Evolutionary conservation across 2,329 filamentous ascomycete species (phyloP).

Genomic region (Diaporthe nobilis): DNA sequence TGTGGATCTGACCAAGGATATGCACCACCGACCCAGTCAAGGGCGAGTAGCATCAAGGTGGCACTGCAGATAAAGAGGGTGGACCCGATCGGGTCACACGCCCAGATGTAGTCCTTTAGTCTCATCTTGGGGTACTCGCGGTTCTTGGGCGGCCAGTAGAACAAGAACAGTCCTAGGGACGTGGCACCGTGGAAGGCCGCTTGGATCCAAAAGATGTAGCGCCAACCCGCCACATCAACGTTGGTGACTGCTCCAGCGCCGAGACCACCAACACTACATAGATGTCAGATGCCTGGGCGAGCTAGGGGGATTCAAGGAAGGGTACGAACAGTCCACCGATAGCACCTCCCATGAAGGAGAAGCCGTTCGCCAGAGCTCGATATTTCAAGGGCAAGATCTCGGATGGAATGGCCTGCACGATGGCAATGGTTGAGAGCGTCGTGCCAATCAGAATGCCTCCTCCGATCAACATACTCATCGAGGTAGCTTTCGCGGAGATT

Average conservation of each 20-base stretch:
- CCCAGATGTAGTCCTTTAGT: constrained; percentile 59
- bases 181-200: constrained; percentile 66
- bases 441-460: constrained; percentile 70
- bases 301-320: neutral
- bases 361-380: constrained; percentile 68
- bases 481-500: constrained; percentile 67
- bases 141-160: constrained; percentile 61
- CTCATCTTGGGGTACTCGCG: constrained; percentile 55
- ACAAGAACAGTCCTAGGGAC: constrained; percentile 60
- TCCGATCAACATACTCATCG: constrained; percentile 69
- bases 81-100: constrained; percentile 63
- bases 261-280: constrained; percentile 60
- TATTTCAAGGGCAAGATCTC: constrained; percentile 71
- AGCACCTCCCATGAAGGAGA: constrained; percentile 64
- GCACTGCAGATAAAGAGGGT: constrained; percentile 58
- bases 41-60: constrained; percentile 59
- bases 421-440: constrained; percentile 67
- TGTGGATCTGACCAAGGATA: constrained; percentile 57
- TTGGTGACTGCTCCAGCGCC: constrained; percentile 68
- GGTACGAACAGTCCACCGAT: constrained; percentile 61
- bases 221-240: constrained; percentile 62
- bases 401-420: constrained; percentile 69
- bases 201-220: constrained; percentile 72
- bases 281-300: neutral
- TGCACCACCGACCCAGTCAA: constrained; percentile 62